These are phyloP conservation scores for Pleurotus ostreatus DNA, from an alignment of 768 basidiomycete genomes.

Conservation along the genomic window DNA sequence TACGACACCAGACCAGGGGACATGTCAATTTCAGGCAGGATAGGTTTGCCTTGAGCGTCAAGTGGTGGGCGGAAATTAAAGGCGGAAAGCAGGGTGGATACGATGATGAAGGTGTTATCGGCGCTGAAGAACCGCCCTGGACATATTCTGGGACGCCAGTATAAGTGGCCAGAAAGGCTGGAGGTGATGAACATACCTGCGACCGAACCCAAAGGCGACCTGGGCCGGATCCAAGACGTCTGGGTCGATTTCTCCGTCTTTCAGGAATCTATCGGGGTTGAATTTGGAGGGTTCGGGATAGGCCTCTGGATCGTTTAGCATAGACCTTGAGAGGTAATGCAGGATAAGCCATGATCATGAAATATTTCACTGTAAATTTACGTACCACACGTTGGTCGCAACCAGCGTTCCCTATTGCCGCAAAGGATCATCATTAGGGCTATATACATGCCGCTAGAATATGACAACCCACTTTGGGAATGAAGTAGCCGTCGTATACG, in stretches of 20 bases:
- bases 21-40: constrained; percentile 1
- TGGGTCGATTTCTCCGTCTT: constrained; percentile 31
- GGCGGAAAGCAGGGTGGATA: constrained; percentile 3
- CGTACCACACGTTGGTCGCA: constrained; percentile 31
- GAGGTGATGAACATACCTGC: neutral
- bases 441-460: neutral
- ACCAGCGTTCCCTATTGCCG: constrained; percentile 21
- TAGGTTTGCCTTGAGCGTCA: constrained; percentile 5
- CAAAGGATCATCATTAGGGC: neutral
- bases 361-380: neutral
- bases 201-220: constrained; percentile 33
- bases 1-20: constrained; percentile 8
- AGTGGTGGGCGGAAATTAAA: constrained; percentile 8
- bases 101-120: neutral
- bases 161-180: too few species aligned
- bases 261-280: constrained; percentile 43
- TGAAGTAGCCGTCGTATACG: constrained; percentile 38
- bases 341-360: neutral
- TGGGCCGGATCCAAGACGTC: constrained; percentile 31
- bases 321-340: constrained; percentile 20
- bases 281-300: constrained; percentile 34
- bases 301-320: constrained; percentile 27
- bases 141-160: constrained; percentile 5
- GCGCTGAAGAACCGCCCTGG: constrained; percentile 4
- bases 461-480: constrained; percentile 29